These are phyloP conservation scores for Graphilbum fragrans DNA, from an alignment of 2,329 filamentous ascomycete species.

Conservation along the genomic window DNA sequence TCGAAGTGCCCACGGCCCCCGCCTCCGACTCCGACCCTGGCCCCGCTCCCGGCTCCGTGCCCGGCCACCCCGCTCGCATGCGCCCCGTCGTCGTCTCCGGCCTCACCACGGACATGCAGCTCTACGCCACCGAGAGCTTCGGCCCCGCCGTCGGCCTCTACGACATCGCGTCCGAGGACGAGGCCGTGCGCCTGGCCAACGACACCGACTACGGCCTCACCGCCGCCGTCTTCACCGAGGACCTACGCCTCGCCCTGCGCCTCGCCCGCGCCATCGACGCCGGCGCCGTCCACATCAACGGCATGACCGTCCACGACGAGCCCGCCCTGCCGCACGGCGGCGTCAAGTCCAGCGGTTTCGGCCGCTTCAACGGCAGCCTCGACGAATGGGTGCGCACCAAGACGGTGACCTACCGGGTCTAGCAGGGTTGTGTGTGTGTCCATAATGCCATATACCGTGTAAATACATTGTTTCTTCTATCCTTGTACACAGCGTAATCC, in stretches of 20 bases:
- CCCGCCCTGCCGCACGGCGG: background rate
- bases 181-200: slow-evolving; percentile 36
- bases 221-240: slow-evolving; percentile 41
- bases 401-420: no score
- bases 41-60: background rate
- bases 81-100: slow-evolving; percentile 11
- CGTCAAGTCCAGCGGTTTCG: background rate
- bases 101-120: slow-evolving; percentile 11
- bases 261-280: slow-evolving; percentile 1
- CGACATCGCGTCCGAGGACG: slow-evolving; percentile 37
- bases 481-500: no score
- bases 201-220: slow-evolving; percentile 43
- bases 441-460: no score
- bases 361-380: background rate
- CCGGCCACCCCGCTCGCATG: slow-evolving; percentile 10
- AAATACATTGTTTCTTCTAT: no score
- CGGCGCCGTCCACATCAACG: background rate
- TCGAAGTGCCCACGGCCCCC: slow-evolving; percentile 38
- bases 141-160: slow-evolving; percentile 44
- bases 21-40: background rate
- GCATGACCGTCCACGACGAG: background rate
- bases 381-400: no score
- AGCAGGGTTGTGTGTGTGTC: no score
- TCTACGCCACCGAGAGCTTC: slow-evolving; percentile 38
- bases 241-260: slow-evolving; percentile 31